Conservation (phyloP, 73 alveolate species). For the Chromera velia region DNA sequence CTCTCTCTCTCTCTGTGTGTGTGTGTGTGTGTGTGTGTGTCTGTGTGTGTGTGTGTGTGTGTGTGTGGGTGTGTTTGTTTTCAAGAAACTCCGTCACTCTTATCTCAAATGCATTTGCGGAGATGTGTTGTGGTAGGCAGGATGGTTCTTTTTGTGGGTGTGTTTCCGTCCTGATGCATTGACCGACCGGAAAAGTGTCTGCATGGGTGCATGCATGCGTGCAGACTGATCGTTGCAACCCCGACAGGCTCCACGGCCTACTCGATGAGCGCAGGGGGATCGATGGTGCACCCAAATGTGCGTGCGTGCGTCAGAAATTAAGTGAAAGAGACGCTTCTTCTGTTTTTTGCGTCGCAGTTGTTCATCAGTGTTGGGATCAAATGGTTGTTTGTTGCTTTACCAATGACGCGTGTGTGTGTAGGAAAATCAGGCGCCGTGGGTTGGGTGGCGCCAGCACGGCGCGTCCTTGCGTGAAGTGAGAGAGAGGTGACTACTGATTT, state of each 20-base stretch:
- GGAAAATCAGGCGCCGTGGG: no score
- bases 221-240: slow-evolving; percentile 82
- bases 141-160: not conserved
- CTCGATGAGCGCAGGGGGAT: slow-evolving; percentile 96
- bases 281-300: slow-evolving; percentile 78
- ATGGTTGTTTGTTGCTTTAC: no score
- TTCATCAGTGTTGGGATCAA: no score
- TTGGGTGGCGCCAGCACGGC: no score
- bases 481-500: slow-evolving; percentile 31
- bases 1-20: not conserved
- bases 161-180: not conserved
- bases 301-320: no score
- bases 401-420: no score
- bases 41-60: not conserved
- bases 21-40: not conserved
- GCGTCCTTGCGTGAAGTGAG: no score
- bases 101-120: not conserved
- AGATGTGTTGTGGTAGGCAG: not conserved
- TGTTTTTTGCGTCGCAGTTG: no score
- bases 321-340: no score
- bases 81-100: not conserved
- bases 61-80: not conserved
- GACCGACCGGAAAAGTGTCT: no score
- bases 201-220: slow-evolving; percentile 49
- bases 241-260: slow-evolving; percentile 99